Conservation (phyloP, 495 filamentous ascomycete genomes). For the Podospora fimiseda region DNA sequence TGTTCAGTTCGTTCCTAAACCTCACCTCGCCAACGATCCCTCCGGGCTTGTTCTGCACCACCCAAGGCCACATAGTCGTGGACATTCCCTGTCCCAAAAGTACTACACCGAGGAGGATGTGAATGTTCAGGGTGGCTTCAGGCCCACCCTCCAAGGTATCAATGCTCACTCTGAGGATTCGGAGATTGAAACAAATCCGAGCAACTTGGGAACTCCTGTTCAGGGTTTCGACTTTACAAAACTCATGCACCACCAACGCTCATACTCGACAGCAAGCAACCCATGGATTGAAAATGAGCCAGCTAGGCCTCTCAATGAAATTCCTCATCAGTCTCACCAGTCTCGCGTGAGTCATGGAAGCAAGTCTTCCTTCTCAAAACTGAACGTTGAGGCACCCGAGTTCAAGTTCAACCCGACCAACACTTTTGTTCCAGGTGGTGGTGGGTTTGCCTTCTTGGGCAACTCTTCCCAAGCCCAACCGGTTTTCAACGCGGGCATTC, state of each 20-base stretch:
- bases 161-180: slow-evolving; percentile 47
- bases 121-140: slow-evolving; percentile 30
- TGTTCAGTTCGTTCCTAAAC: slow-evolving; percentile 36
- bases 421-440: slow-evolving; percentile 54
- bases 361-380: slow-evolving; percentile 63
- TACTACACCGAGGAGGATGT: slow-evolving; percentile 42
- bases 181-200: slow-evolving; percentile 72
- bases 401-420: slow-evolving; percentile 73
- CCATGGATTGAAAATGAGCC: slow-evolving; percentile 44
- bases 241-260: slow-evolving; percentile 34
- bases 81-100: slow-evolving; percentile 51
- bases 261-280: slow-evolving; percentile 42
- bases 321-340: slow-evolving; percentile 9
- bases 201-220: slow-evolving; percentile 59
- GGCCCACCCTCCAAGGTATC: slow-evolving; percentile 22
- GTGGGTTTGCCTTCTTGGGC: slow-evolving; percentile 47
- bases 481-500: slow-evolving; percentile 32
- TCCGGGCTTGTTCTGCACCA: slow-evolving; percentile 51
- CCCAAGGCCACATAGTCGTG: slow-evolving; percentile 55
- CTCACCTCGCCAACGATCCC: slow-evolving; percentile 35
- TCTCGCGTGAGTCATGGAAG: slow-evolving; percentile 48
- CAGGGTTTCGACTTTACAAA: slow-evolving; percentile 36
- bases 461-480: slow-evolving; percentile 47
- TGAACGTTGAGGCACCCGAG: slow-evolving; percentile 83
- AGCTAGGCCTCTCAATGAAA: slow-evolving; percentile 25